phyloP scores from a whole-genome alignment of 805 yeast genomes.

The Pichia nakasei region DNA sequence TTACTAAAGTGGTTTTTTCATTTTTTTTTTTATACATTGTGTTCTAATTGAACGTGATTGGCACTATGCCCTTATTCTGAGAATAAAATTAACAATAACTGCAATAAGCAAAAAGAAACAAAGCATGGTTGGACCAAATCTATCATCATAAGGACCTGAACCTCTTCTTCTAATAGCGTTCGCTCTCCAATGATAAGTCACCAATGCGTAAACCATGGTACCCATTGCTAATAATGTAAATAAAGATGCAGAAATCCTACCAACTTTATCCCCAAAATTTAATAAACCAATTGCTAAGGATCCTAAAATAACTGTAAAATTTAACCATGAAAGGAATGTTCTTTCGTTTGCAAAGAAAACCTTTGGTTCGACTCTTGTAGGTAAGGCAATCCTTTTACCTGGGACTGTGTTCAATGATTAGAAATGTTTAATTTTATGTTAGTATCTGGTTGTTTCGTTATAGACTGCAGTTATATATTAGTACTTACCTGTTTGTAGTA shows the following conservation, averaged over 20 bases:
- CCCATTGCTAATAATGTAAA: constrained; percentile 96
- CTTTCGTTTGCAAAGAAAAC: constrained; percentile 98
- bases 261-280: constrained; percentile 92
- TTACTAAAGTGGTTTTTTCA: too few relatives aligned
- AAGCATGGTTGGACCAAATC: constrained; percentile 96
- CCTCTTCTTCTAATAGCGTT: constrained; percentile 97
- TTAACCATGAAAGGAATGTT: constrained; percentile 96
- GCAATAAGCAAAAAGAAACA: constrained; percentile 90
- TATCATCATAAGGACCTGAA: constrained; percentile 97
- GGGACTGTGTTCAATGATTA: constrained; percentile 23
- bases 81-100: constrained; percentile 82
- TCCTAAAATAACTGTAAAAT: constrained; percentile 96
- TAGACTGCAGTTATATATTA: too few relatives aligned
- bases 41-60: too few relatives aligned
- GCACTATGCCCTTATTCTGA: constrained; percentile 58
- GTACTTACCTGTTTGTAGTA: constrained; percentile 61
- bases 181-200: constrained; percentile 99
- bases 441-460: too few relatives aligned
- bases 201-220: constrained; percentile 91
- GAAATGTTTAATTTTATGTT: too few relatives aligned
- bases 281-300: constrained; percentile 93
- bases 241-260: constrained; percentile 85
- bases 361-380: constrained; percentile 97
- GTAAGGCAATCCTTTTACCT: constrained; percentile 90
- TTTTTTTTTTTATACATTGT: too few relatives aligned